Base-by-base conservation (phyloP, 305 asterid species). In the Solanum hybrid region DNA sequence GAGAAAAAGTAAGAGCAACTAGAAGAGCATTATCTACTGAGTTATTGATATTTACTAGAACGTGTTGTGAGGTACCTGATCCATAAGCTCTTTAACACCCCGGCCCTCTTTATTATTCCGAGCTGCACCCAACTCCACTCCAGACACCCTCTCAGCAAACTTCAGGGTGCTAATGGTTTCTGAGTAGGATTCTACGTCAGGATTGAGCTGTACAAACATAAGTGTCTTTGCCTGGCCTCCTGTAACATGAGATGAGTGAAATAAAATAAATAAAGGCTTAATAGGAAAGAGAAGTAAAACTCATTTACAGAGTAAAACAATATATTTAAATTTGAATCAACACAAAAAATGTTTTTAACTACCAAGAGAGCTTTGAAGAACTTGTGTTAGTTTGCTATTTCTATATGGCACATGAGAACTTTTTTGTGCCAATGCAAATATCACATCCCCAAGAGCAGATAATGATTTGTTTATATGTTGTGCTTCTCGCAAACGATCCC, bases 141-240 rank as follows among this genome's bases (percentile, higher is more conserved):
- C 99, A 88, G 99, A 97, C 81, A 96, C 99, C 93, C 99, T 92
- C 94, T 97, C 99, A 27, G 99, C 98, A 94, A 97, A 97, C 92
- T 97, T 97, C 88, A 97, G 91, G 60, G 99, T 97, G 89, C 99
- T 96, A 91, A 94, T 82, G 89, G 97, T 95, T 94, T 97, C 99
- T 29, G 97, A 92, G 86, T 94, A 96, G 79, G 99, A 97, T 88
- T 95, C 99, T 29, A 94, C 97, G 46, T 97, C 99, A 35, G 99
- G 99, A 94, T 97, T 97, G 86, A 96, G 94, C 91, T 97, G 99
- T 56, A 97, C 98, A 92, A 97, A 95, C 99, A 97, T 97, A 26
- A 97, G 97, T 35, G 99, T 96, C 94, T 97, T 97, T 46, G 99
- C 99, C 93, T 96, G 99, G 84, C 99, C 99, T 76, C 99, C 99